Percentiles rank a stretch among this genome's conserved stretches.
phyloP scores from a whole-genome alignment of 192 early-diverging fungal genomes.

The Coemansia sp. region DNA sequence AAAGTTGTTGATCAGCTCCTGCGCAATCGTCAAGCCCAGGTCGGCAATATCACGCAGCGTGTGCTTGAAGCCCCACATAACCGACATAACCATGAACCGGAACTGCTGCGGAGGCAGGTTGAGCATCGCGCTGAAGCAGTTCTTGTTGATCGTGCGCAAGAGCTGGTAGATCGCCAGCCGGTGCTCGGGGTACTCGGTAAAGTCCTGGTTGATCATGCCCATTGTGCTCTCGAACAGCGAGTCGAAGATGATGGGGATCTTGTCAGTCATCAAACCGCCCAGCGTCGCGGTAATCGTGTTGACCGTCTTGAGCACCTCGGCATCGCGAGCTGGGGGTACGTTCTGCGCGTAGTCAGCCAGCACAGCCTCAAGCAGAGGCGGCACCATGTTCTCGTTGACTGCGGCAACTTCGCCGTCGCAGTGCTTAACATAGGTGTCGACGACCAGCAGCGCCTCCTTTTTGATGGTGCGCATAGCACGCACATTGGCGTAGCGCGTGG shows the following conservation, averaged over 20 bases:
- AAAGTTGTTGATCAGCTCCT: conserved; percentile 89
- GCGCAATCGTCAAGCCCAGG: conserved; percentile 79
- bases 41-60: conserved; percentile 98
- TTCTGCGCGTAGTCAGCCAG: conserved; percentile 85
- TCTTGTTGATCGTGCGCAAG: conserved; percentile 83
- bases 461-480: conserved; percentile 94
- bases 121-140: conserved; percentile 92
- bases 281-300: conserved; percentile 81
- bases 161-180: conserved; percentile 93
- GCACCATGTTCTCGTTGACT: conserved; percentile 84
- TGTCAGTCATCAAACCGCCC: conserved; percentile 74
- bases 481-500: conserved; percentile 85
- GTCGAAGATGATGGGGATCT: conserved; percentile 83
- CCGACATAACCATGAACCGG: conserved; percentile 89
- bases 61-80: conserved; percentile 99
- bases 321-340: conserved; percentile 87
- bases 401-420: conserved; percentile 82
- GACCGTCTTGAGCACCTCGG: conserved; percentile 92
- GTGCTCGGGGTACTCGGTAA: conserved; percentile 96
- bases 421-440: conserved; percentile 86
- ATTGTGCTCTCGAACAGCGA: conserved; percentile 95
- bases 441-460: conserved; percentile 88
- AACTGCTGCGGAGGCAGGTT: conserved; percentile 81
- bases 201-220: conserved; percentile 99
- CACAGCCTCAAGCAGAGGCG: conserved; percentile 86